Conservation (phyloP, 1,284 basidiomycete genomes). For the Puccinia horiana region DNA sequence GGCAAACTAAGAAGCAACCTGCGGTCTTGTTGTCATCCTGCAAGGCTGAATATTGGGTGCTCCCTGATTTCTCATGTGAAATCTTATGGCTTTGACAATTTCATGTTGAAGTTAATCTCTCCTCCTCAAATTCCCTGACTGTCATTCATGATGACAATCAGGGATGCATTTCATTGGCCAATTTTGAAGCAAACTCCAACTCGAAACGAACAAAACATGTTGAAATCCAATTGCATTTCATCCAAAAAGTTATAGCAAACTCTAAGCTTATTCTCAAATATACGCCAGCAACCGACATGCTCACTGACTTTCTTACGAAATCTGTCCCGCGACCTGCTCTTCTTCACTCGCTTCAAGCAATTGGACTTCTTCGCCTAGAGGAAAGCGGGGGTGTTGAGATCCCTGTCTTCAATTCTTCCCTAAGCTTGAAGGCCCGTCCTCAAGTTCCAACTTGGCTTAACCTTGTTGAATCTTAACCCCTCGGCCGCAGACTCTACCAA, state of each 20-base stretch:
- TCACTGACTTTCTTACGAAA: constrained; percentile 6
- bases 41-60: neutral
- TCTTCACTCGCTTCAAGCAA: neutral
- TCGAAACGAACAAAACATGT: neutral
- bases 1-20: constrained; percentile 23
- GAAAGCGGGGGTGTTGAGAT: neutral
- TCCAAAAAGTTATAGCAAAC: neutral
- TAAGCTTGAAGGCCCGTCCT: too few species aligned
- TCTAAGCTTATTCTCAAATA: neutral
- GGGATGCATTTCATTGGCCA: neutral
- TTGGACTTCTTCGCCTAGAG: neutral
- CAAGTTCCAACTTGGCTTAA: too few species aligned
- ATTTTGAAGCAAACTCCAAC: neutral
- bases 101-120: neutral
- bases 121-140: neutral
- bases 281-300: neutral
- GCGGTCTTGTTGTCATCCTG: neutral
- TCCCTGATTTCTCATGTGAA: neutral
- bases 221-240: neutral
- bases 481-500: too few species aligned
- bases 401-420: too few species aligned
- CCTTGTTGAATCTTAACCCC: too few species aligned
- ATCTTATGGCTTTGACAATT: neutral
- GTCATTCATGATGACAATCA: neutral
- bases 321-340: neutral